These are phyloP conservation scores for Saururus chinensis DNA, from an alignment of 164 flowering plant species.

Conservation along the genomic window DNA sequence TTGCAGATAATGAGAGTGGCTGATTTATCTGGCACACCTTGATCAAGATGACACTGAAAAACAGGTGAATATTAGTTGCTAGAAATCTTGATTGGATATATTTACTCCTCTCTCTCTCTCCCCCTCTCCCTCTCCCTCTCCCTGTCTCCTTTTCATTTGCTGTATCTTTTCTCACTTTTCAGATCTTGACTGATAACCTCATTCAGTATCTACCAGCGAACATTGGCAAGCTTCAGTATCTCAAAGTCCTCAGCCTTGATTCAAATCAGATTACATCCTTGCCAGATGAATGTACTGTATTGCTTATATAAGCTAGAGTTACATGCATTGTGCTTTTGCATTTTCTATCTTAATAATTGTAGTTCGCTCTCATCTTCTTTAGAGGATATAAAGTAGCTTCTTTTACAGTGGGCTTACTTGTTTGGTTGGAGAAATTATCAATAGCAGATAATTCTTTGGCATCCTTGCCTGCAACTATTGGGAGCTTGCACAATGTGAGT, in stretches of 20 bases:
- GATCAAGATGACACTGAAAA: no score
- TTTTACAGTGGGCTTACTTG: slow-evolving; percentile 75
- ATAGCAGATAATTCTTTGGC: slow-evolving; percentile 60
- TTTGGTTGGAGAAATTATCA: slow-evolving; percentile 75
- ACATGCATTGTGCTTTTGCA: neutral
- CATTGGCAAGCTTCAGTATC: slow-evolving; percentile 76
- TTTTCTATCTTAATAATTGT: neutral
- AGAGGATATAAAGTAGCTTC: no score
- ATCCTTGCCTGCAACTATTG: no score
- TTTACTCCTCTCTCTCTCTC: no score
- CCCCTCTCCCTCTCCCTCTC: no score
- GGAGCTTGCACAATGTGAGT: no score
- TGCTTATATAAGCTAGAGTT: slow-evolving; percentile 15
- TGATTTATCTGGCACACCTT: no score
- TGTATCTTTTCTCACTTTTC: slow-evolving; percentile 12
- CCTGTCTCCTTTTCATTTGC: neutral
- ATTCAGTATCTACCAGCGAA: slow-evolving; percentile 69
- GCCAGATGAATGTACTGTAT: no score
- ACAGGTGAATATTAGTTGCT: no score
- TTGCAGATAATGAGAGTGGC: no score
- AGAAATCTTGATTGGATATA: no score
- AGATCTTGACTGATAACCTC: slow-evolving; percentile 69
- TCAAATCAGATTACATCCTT: slow-evolving; percentile 53
- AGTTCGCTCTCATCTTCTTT: neutral
- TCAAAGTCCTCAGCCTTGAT: slow-evolving; percentile 71